Evolutionary conservation across 257 asterid genomes (phyloP), one percentile per base, ranked within the genome.

Genomic region (Gentiana dahurica): DNA sequence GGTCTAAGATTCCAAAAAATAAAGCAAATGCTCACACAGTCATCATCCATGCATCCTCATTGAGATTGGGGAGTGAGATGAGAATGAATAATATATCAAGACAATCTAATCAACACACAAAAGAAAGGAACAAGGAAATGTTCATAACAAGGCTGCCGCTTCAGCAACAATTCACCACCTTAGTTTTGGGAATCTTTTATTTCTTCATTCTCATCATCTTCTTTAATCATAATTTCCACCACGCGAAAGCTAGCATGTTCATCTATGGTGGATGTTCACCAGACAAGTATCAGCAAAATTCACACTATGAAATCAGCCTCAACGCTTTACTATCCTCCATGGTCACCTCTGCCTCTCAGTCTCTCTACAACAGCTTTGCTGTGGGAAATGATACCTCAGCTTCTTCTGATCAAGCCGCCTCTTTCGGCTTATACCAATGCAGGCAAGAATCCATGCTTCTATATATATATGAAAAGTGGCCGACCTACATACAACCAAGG

Each of bases 341-440:
- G 51, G 80, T 68, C 39, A 8, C 66, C 63, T 70, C 94, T 11
- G 76, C 95, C 7, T 67, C 83, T n/a, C 82, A 56, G 13, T 1
- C 83, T 13, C 86, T 84, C 8, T 86, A 78, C 78, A 62, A 72
- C 69, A 53, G 56, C 57, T 86, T 81, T 51, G 71, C 85, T 38
- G 1, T 71, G 37, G 83, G 83, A 11, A 85, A 79, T 62, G 82
- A 67, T 63, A 71, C 73, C 55, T 41, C 75, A 0, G 6, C 58
- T 6, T 4, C 61, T 5, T 38, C 74, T 1, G 50, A 67, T 0
- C 82, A 62, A 4, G 12, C 54, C 4, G 62, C 81, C 4, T 60
- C 53, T 5, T 86, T 49, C 61, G 95, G 94, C 36, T 60, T 86
- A 10, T 83, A 76, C 67, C 97, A 89, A 67, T 89, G 95, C 68